Evolutionary conservation across 2,329 filamentous ascomycete genomes (phyloP), one percentile per base, ranked within the genome.

Genomic region (Apiospora aurea): DNA sequence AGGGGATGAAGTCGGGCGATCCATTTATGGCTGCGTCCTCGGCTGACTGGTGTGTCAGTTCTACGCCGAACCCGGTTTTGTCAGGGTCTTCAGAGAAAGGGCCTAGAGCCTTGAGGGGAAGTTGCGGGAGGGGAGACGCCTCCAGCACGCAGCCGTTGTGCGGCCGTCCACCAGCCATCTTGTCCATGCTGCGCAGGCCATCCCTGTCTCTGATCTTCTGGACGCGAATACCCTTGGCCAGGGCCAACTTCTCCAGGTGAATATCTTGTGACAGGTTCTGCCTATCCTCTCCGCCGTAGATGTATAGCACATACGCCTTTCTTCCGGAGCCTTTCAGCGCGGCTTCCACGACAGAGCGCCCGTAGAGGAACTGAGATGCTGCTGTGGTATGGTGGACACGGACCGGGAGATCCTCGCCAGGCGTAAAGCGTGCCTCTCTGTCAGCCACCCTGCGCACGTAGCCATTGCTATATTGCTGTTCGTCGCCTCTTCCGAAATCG

Each of bases 91-190:
- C 80, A 1, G 84, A 83, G 5, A 90, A 79, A 1, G 81, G 73
- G 0, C 87, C 86, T 4, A 97, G 84, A 21, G 87, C 84, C 43
- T 84, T 86, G 61, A 96, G 84, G 0, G 93, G 94, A 2, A 90
- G 83, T 75, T 92, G 90, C 0, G 95, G 94, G 1, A 98, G 82
- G 1, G 93, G 93, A 0, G 95, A 97, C 18, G 93, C 91, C 82
- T 99, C 96, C 4, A 99, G 88, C 21, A 98, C 87, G 76, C 92
- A 92, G 67, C 96, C 95, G 79, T 98, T 98, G 82, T 99, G 96
- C 46, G 96, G 94, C 53, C 96, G 89, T 0, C 92, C 91, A 71
- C 87, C 88, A 75, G 93, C 93, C 89, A 97, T 94, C 82, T 94
- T 95, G 81, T 97, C 92, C 83, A 99, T 87, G 53, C 94, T 84